Conservation (phyloP, 2,329 filamentous ascomycete species). For the Fusarium newnesense region DNA sequence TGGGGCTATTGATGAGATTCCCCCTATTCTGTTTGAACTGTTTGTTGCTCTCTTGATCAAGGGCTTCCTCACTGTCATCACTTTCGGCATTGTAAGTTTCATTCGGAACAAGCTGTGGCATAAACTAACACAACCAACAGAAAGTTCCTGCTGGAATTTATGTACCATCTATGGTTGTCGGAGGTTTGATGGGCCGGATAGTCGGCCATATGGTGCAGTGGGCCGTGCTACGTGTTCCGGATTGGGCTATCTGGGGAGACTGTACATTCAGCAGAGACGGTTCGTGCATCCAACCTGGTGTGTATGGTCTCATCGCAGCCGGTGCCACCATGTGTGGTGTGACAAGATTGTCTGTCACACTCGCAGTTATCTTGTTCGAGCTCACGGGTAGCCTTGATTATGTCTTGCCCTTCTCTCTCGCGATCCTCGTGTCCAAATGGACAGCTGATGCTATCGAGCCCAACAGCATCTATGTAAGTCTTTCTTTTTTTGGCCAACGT, state of each 20-base stretch:
- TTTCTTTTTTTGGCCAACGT: slow-evolving; percentile 7
- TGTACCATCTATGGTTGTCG: slow-evolving; percentile 98
- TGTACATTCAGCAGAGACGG: slow-evolving; percentile 78
- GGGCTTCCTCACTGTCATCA: slow-evolving; percentile 85
- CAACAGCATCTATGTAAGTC: slow-evolving; percentile 84
- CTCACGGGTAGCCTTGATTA: slow-evolving; percentile 95
- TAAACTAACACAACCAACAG: slow-evolving; percentile 49
- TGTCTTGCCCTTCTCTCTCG: slow-evolving; percentile 91
- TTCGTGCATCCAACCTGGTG: slow-evolving; percentile 93
- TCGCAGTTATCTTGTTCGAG: slow-evolving; percentile 96
- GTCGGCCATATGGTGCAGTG: slow-evolving; percentile 89
- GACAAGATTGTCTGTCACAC: slow-evolving; percentile 89
- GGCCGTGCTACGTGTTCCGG: slow-evolving; percentile 77
- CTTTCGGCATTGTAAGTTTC: slow-evolving; percentile 81
- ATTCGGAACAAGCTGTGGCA: not conserved
- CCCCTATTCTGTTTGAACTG: slow-evolving; percentile 76
- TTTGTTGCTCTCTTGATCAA: slow-evolving; percentile 88
- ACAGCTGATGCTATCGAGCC: slow-evolving; percentile 95
- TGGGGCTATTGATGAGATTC: slow-evolving; percentile 76
- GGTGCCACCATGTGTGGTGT: slow-evolving; percentile 99
- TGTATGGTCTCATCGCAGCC: slow-evolving; percentile 93
- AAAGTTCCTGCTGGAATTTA: slow-evolving; percentile 98
- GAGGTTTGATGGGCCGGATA: slow-evolving; percentile 88
- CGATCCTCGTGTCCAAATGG: slow-evolving; percentile 97
- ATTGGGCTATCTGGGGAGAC: slow-evolving; percentile 76